phyloP scores from a whole-genome alignment of 164 flowering plant genomes.

The Vitis rupestris region DNA sequence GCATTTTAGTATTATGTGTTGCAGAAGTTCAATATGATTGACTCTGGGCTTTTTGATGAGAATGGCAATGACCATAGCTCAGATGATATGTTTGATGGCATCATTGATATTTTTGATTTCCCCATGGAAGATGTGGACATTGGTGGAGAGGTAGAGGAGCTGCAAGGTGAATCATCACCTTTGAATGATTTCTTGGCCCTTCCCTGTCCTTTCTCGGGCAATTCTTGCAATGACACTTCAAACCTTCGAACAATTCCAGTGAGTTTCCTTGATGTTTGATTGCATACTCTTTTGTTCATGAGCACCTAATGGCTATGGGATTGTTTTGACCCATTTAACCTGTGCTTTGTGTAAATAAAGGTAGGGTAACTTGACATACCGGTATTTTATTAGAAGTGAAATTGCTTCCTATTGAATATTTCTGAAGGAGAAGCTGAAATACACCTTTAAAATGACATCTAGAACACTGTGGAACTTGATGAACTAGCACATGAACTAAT shows the following conservation, averaged over 20 bases:
- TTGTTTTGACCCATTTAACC: too few relatives aligned
- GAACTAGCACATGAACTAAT: too few relatives aligned
- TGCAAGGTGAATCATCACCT: constrained; percentile 27
- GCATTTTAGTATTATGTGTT: background rate
- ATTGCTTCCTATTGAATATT: too few relatives aligned
- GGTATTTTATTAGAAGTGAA: too few relatives aligned
- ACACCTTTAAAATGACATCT: too few relatives aligned
- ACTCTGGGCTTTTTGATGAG: constrained; percentile 14
- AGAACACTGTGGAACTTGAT: too few relatives aligned
- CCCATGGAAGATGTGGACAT: constrained; percentile 35
- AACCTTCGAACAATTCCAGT: constrained; percentile 9
- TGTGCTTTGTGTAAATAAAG: too few relatives aligned
- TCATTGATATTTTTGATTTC: constrained; percentile 22
- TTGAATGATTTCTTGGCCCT: constrained; percentile 12
- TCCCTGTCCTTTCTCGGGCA: constrained; percentile 1
- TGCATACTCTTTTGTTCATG: too few relatives aligned
- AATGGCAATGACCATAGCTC: background rate
- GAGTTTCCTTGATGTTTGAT: constrained; percentile 9
- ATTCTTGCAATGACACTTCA: background rate
- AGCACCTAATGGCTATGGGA: too few relatives aligned
- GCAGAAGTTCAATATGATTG: constrained; percentile 22
- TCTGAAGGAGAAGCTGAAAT: too few relatives aligned
- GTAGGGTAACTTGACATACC: too few relatives aligned
- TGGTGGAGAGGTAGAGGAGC: constrained; percentile 13
- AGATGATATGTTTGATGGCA: constrained; percentile 21